Evolutionary conservation across 805 yeast species (phyloP), one percentile per base, ranked within the genome.

Genomic region (Saccharomycopsis sp.): DNA sequence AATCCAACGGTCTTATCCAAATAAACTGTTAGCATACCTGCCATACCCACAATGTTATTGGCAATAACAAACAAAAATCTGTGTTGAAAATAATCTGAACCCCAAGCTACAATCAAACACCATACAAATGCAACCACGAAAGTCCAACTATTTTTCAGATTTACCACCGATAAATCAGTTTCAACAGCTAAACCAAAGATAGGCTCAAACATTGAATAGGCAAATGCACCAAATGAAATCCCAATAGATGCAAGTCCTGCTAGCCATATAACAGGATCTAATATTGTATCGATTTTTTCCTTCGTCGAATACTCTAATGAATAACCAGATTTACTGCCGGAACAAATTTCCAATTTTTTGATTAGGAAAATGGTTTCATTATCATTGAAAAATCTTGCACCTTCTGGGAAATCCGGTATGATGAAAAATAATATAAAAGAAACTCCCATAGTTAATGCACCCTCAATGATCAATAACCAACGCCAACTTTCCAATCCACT

Each of bases 121-220:
- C n/a, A n/a, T n/a, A n/a, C n/a, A n/a, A n/a, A n/a, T n/a, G n/a
- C n/a, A n/a, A n/a, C n/a, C n/a, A n/a, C n/a, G n/a, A n/a, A n/a
- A n/a, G n/a, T n/a, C n/a, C n/a, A n/a, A n/a, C n/a, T n/a, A n/a
- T n/a, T n/a, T n/a, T n/a, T n/a, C n/a, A n/a, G n/a, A n/a, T n/a
- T n/a, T n/a, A n/a, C n/a, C n/a, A n/a, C n/a, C n/a, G n/a, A n/a
- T n/a, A n/a, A n/a, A n/a, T n/a, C n/a, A n/a, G n/a, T n/a, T n/a
- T n/a, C n/a, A n/a, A n/a, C n/a, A 33, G 71, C 61, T 41, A 64
- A 65, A 57, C 81, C 77, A 56, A 81, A 80, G 26, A 81, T 68
- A 34, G 85, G 79, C 17, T 86, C 80, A 57, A 81, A 81, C 59
- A 75, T 79, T 9, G 87, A 85, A 56, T 80, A 80, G 27, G 85